A percentile compares a stretch with the other conserved stretches of the same genome.
These are phyloP conservation scores for Epichloe sibirici DNA, from an alignment of 2,329 filamentous ascomycete genomes.

Conservation along the genomic window DNA sequence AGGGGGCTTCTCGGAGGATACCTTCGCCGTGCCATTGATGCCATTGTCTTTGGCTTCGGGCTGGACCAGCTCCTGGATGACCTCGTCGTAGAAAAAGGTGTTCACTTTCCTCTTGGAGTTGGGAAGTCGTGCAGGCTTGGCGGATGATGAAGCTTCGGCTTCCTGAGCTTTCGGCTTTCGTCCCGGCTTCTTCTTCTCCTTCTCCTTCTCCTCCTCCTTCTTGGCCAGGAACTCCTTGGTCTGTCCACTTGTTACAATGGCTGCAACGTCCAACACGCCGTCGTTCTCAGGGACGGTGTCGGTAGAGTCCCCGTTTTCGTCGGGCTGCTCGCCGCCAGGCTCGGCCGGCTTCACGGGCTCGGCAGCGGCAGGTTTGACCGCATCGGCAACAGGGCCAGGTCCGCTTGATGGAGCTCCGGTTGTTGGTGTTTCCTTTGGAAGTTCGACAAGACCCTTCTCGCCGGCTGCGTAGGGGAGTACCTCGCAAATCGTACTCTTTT, in stretches of 20 bases:
- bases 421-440: slow-evolving; percentile 27
- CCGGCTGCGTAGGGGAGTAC: slow-evolving; percentile 45
- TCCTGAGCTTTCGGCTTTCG: slow-evolving; percentile 38
- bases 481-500: slow-evolving; percentile 54
- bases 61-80: slow-evolving; percentile 41
- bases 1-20: slow-evolving; percentile 5
- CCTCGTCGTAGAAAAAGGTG: slow-evolving; percentile 63
- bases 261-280: slow-evolving; percentile 73
- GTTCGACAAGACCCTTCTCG: slow-evolving; percentile 33
- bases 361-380: slow-evolving; percentile 17
- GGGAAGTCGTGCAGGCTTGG: slow-evolving; percentile 49
- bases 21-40: slow-evolving; percentile 8
- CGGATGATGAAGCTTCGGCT: slow-evolving; percentile 34
- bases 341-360: slow-evolving; percentile 6
- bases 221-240: slow-evolving; percentile 73
- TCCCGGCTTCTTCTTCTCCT: slow-evolving; percentile 55
- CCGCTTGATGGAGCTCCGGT: slow-evolving; percentile 8
- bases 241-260: slow-evolving; percentile 69
- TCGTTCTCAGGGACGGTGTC: slow-evolving; percentile 42
- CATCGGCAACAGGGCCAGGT: slow-evolving; percentile 23
- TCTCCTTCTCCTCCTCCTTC: slow-evolving; percentile 74
- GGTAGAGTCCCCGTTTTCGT: slow-evolving; percentile 21
- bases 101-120: slow-evolving; percentile 61
- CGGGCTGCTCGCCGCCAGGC: slow-evolving; percentile 25
- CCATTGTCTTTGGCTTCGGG: slow-evolving; percentile 22